A percentile compares a stretch with the other conserved stretches of the same genome.
phyloP scores from a whole-genome alignment of 306 rosid species.

The Carpinus fangiana region DNA sequence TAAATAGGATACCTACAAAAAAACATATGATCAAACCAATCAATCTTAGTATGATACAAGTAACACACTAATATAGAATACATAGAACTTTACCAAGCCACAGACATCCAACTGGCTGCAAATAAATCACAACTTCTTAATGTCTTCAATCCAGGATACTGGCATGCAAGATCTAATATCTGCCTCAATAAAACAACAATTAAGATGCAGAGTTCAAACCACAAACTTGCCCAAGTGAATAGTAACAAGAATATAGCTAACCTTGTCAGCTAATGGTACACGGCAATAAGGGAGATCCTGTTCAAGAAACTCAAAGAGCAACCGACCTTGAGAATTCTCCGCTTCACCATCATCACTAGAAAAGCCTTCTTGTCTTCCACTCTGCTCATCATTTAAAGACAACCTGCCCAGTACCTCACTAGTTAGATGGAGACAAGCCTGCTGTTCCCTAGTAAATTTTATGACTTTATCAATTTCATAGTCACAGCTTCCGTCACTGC shows the following conservation, averaged over 20 bases:
- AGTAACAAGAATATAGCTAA: conserved; percentile 29
- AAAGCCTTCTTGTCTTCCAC: conserved; percentile 47
- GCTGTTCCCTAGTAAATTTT: conserved; percentile 34
- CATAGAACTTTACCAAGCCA: conserved; percentile 68
- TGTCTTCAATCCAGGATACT: conserved; percentile 63
- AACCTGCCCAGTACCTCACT: conserved; percentile 43
- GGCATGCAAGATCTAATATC: conserved; percentile 74
- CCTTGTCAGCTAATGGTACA: conserved; percentile 86
- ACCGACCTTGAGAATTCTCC: conserved; percentile 47
- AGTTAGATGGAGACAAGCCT: conserved; percentile 30
- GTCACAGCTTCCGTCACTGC: conserved; percentile 87
- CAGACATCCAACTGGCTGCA: conserved; percentile 87
- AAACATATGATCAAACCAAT: conserved; percentile 30
- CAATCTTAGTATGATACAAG: conserved; percentile 17
- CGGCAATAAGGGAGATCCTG: conserved; percentile 79
- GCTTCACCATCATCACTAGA: conserved; percentile 76
- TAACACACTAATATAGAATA: conserved; percentile 19
- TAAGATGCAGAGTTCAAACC: conserved; percentile 29
- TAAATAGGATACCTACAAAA: conserved; percentile 87
- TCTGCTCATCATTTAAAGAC: conserved; percentile 45
- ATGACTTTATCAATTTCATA: conserved; percentile 51
- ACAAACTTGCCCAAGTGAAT: neutral
- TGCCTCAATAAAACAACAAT: conserved; percentile 35
- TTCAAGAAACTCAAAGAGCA: conserved; percentile 77
- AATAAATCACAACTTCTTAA: conserved; percentile 83